These are phyloP conservation scores for Boletus subparvulus DNA, from an alignment of 768 basidiomycete species.

Conservation along the genomic window DNA sequence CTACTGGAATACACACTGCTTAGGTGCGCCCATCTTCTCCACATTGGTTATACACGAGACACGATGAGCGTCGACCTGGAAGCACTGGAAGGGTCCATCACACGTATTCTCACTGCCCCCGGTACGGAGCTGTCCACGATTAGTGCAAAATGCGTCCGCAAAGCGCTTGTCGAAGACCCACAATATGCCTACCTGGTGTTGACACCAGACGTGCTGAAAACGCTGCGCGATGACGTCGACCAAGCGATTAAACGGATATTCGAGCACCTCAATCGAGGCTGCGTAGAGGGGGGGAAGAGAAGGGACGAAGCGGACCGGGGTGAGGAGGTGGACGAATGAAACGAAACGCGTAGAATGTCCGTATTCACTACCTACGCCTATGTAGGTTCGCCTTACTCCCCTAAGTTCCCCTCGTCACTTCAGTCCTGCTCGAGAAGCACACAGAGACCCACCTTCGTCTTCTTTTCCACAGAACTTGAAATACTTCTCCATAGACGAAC, in stretches of 20 bases:
- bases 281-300: conserved; percentile 16
- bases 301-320: conserved; percentile 12
- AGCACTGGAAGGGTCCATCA: conserved; percentile 60
- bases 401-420: no score
- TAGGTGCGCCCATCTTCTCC: neutral
- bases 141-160: conserved; percentile 87
- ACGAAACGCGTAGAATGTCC: neutral
- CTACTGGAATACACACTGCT: neutral
- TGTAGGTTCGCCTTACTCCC: no score
- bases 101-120: conserved; percentile 70
- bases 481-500: no score
- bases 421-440: no score
- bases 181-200: conserved; percentile 42
- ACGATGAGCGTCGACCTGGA: conserved; percentile 54
- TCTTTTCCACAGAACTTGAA: no score
- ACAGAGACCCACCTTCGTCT: no score
- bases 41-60: neutral
- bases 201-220: conserved; percentile 60
- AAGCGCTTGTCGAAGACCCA: conserved; percentile 53
- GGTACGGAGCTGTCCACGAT: conserved; percentile 76
- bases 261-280: conserved; percentile 49
- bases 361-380: no score
- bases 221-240: conserved; percentile 69
- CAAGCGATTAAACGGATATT: conserved; percentile 65
- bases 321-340: conserved; percentile 17